Base-by-base conservation (phyloP, 495 filamentous ascomycete species). In the Aspergillus olivimuriae region DNA sequence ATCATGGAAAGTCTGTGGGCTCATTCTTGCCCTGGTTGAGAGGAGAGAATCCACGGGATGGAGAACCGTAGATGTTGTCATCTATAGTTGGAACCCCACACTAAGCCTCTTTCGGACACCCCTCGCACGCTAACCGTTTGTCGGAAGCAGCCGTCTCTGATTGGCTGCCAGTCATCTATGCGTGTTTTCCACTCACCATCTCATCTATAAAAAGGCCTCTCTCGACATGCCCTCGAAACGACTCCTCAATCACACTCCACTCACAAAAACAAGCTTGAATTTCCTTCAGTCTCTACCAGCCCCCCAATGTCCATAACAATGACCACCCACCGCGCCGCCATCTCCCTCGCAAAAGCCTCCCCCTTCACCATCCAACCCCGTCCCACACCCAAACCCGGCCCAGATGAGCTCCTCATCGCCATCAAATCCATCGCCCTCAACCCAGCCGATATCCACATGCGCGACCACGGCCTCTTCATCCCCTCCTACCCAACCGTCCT, bases 351-450 rank as follows among this genome's bases (percentile, higher is more conserved):
- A 4, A 65, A 63, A 56, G 65, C 58, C 6, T 3, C 50, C 5
- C 62, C 61, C 12, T 62, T 71, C n/a, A 34, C 53, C 43, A 11
- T 72, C 35, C 50, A 59, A 41, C 17, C 54, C 11, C 63, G 65
- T 11, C 51, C 50, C 9, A 73, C 67, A 0, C 70, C 68, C 4
- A 67, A 62, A 14, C 42, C 70, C 43, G 74, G 71, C 2, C 68
- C 71, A 18, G 54, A 52, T 24, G 70, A 77, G 26, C 57, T 78
- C 48, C 68, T 77, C 24, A 60, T 77, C 44, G 57, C 50, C 6
- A 64, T 72, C 45, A 69, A 74, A 43, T 62, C 73, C 15, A 41
- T 77, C 18, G 72, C 72, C 18, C 53, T 78, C 36, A 79, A 77
- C 51, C 72, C 69, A 1, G 48, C 70, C 47, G 73, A 76, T 52